phyloP scores from a whole-genome alignment of 306 rosid species.

The Spatholobus suberectus region DNA sequence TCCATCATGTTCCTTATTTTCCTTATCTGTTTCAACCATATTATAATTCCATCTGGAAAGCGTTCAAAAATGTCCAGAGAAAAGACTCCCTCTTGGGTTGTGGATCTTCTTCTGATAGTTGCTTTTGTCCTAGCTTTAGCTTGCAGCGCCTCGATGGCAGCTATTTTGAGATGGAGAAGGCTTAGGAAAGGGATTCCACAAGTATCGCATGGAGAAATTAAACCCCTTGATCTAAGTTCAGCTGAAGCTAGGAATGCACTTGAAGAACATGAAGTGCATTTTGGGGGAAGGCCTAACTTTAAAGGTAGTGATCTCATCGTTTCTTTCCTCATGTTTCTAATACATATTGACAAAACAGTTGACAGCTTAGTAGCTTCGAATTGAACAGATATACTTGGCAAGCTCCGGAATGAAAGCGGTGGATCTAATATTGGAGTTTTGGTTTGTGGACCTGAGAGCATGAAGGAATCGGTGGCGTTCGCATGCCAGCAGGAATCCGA shows the following conservation, averaged over 20 bases:
- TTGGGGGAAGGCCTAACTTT: slow-evolving; percentile 80
- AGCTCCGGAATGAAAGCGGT: slow-evolving; percentile 54
- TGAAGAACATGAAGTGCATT: slow-evolving; percentile 81
- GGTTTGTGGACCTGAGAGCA: slow-evolving; percentile 83
- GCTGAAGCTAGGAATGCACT: slow-evolving; percentile 52
- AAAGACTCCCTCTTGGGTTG: slow-evolving; percentile 66
- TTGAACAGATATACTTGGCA: slow-evolving; percentile 63
- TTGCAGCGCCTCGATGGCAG: slow-evolving; percentile 55
- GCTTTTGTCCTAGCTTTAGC: slow-evolving; percentile 59
- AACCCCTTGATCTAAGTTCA: slow-evolving; percentile 51
- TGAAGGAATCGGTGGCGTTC: slow-evolving; percentile 75
- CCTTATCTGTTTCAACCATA: slow-evolving; percentile 63
- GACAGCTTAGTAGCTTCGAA: slow-evolving; percentile 1
- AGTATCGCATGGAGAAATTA: slow-evolving; percentile 40
- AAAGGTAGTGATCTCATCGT: slow-evolving; percentile 52
- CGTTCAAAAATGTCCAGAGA: slow-evolving; percentile 51
- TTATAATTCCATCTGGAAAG: slow-evolving; percentile 54
- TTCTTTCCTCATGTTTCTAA: not conserved
- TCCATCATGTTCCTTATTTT: slow-evolving; percentile 57
- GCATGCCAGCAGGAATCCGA: slow-evolving; percentile 54
- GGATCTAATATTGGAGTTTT: slow-evolving; percentile 68
- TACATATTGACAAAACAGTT: not conserved
- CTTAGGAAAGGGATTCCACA: slow-evolving; percentile 59
- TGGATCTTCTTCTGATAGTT: slow-evolving; percentile 67
- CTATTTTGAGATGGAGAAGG: slow-evolving; percentile 68